These are phyloP conservation scores for Ceratocystis smalleyi DNA, from an alignment of 2,329 filamentous ascomycete species.

Conservation along the genomic window DNA sequence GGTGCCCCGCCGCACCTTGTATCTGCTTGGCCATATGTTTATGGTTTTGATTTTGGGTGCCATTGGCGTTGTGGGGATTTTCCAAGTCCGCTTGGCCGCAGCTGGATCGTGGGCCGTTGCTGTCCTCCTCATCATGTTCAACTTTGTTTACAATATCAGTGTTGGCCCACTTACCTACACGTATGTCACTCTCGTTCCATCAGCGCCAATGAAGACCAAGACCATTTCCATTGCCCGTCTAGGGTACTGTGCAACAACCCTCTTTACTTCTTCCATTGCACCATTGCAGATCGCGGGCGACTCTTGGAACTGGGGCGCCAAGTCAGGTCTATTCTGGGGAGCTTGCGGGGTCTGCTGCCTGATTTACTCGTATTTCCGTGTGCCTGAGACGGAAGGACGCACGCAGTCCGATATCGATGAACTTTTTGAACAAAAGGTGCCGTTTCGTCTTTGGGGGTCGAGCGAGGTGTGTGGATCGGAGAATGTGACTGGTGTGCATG, in stretches of 20 bases:
- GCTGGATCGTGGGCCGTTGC: conserved; percentile 19
- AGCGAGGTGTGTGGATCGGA: not conserved
- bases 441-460: conserved; percentile 10
- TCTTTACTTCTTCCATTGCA: conserved; percentile 19
- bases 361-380: conserved; percentile 30
- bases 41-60: conserved; percentile 26
- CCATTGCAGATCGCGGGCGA: conserved; percentile 23
- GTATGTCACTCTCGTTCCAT: conserved; percentile 24
- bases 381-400: conserved; percentile 26
- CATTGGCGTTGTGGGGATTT: conserved; percentile 27
- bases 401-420: conserved; percentile 23
- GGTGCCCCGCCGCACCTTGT: conserved; percentile 28
- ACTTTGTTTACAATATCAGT: conserved; percentile 23
- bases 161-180: conserved; percentile 25
- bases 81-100: conserved; percentile 26
- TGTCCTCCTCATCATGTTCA: conserved; percentile 21
- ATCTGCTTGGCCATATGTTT: conserved; percentile 27
- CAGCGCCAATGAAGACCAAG: conserved; percentile 24
- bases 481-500: not conserved
- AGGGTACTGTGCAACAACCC: conserved; percentile 21
- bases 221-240: conserved; percentile 23
- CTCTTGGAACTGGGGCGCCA: conserved; percentile 26
- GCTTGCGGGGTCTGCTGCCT: conserved; percentile 27
- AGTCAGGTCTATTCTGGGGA: conserved; percentile 26
- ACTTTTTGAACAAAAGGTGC: conserved; percentile 21